These are phyloP conservation scores for Aristolochia californica DNA, from an alignment of 164 flowering plant genomes.

Conservation along the genomic window DNA sequence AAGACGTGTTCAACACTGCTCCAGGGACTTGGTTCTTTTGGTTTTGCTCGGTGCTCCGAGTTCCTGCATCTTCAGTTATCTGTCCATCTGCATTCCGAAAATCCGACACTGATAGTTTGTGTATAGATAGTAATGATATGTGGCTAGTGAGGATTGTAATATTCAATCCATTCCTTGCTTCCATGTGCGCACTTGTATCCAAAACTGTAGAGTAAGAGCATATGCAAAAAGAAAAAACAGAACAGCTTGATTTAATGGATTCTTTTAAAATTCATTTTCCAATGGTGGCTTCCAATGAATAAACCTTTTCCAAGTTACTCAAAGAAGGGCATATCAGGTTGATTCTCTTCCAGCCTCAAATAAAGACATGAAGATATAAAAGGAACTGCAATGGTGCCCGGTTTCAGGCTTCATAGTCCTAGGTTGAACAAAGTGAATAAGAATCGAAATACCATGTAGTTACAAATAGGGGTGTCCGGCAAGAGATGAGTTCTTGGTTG, in stretches of 20 bases:
- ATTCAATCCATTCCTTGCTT: slow-evolving; percentile 5
- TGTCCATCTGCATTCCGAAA: not conserved
- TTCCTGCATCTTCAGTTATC: not conserved
- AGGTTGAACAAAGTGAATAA: no score
- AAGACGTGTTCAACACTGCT: not conserved
- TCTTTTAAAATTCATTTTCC: not conserved
- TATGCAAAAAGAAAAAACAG: not conserved
- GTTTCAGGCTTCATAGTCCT: no score
- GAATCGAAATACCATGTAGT: no score
- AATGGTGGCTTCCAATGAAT: not conserved
- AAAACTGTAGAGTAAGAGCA: slow-evolving; percentile 12
- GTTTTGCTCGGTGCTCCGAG: not conserved
- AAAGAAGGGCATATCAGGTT: not conserved
- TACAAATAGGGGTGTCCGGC: no score
- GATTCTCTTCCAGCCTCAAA: no score
- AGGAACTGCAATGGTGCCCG: no score
- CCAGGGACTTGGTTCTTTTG: not conserved
- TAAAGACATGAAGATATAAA: no score
- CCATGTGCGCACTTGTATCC: slow-evolving; percentile 3
- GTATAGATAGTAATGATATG: slow-evolving; percentile 10
- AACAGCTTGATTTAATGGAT: slow-evolving; percentile 4
- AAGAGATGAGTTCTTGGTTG: no score
- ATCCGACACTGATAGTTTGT: slow-evolving; percentile 4
- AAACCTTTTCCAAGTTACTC: not conserved
- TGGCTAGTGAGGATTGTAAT: slow-evolving; percentile 14